Evolutionary conservation across 345 rosid genomes (phyloP), one percentile per base, ranked within the genome.

Genomic region (Cardamine chenopodiifolia): DNA sequence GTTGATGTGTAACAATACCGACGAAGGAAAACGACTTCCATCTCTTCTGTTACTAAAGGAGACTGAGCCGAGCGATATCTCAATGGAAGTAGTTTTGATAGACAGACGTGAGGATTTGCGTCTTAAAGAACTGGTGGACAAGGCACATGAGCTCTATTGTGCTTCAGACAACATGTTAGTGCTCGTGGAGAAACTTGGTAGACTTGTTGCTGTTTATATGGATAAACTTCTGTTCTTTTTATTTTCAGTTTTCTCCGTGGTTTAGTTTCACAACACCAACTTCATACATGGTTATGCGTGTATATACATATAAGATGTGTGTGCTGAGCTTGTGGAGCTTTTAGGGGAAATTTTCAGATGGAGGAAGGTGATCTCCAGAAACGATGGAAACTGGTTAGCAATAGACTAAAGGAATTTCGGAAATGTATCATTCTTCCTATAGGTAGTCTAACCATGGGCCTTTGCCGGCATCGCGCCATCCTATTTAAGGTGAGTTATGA

Each of bases 391-490:
- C 45, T 85, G 71, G 75, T 85, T 22, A 89, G 90, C 86, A 80
- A 68, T 82, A 87, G 88, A 80, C 82, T 89, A 80, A 88, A 72
- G 89, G 85, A 88, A 19, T 82, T 71, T 62, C 85, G 79, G 26
- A 91, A 86, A 78, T 91, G 96, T 74, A 84, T 91, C 55, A 90
- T 94, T 53, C 78, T 94, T 17, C 98, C 98, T 37, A 84, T 94
- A 25, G 98, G 98, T 60, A 87, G 91, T 85, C 66, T 94, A 61
- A 83, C 97, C 9, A 79, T 65, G 78, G 98, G 98, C 39, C 94
- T 91, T 32, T 94, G 98, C 79, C 82, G 98, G 70, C 98, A 94
- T 74, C 97, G 98, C 15, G 98, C 98, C 50, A 86, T 94, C 79
- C 74, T 94, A 37, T 94, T 94, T 83, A 94, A 94, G 97, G 98